phyloP scores from a whole-genome alignment of 805 yeast genomes.

The Wickerhamiella vanderwaltii region DNA sequence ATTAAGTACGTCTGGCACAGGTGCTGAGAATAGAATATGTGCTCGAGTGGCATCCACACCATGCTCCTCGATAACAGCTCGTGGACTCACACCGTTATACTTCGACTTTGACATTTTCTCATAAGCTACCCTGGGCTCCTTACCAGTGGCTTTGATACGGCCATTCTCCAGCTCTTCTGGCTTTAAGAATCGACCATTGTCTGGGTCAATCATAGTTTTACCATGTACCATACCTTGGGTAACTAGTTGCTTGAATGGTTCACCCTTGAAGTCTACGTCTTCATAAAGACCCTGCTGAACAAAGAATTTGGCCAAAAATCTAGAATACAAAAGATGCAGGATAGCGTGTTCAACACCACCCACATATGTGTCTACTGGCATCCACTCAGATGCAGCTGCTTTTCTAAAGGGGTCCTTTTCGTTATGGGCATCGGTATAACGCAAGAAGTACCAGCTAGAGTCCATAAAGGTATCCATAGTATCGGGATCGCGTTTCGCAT shows the following conservation, averaged over 20 bases:
- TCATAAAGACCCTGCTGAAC: conserved; percentile 39
- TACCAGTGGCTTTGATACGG: conserved; percentile 38
- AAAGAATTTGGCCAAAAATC: conserved; percentile 76
- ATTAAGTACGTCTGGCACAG: conserved; percentile 62
- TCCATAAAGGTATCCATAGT: conserved; percentile 99
- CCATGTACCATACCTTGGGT: conserved; percentile 99
- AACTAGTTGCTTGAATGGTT: conserved; percentile 68
- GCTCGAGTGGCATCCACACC: conserved; percentile 96
- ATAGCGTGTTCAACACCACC: conserved; percentile 98
- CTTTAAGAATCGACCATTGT: conserved; percentile 57
- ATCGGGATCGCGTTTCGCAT: conserved; percentile 83
- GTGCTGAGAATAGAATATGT: conserved; percentile 84
- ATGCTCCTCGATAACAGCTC: conserved; percentile 52
- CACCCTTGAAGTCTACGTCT: conserved; percentile 39
- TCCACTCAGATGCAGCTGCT: conserved; percentile 35
- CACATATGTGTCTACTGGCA: conserved; percentile 84
- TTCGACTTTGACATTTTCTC: conserved; percentile 98
- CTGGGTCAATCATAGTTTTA: conserved; percentile 62
- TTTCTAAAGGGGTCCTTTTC: conserved; percentile 38
- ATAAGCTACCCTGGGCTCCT: conserved; percentile 42
- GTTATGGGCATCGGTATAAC: conserved; percentile 70
- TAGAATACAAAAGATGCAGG: conserved; percentile 71
- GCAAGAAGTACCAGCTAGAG: conserved; percentile 89
- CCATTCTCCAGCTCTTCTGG: conserved; percentile 50
- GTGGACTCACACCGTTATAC: conserved; percentile 88